Percentiles rank a stretch among this genome's conserved stretches.
Conservation (phyloP, 306 rosid species). For the Leucaena leucocephala region DNA sequence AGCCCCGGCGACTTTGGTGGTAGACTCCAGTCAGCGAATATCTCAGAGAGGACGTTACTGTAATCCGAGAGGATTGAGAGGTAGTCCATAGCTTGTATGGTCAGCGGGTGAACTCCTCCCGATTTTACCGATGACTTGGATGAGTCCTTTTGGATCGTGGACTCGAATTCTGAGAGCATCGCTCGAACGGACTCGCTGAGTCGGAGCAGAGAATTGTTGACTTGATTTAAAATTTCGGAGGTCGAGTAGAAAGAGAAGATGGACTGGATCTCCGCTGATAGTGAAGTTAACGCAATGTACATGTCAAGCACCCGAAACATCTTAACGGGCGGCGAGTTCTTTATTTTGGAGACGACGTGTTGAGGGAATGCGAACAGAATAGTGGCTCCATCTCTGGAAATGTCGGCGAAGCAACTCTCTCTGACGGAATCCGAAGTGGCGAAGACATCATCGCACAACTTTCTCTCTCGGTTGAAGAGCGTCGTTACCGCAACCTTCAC, state of each 20-base stretch:
- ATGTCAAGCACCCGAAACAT: constrained; percentile 69
- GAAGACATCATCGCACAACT: constrained; percentile 74
- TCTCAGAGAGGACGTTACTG: constrained; percentile 50
- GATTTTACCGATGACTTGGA: constrained; percentile 38
- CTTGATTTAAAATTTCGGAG: constrained; percentile 44
- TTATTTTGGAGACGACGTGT: constrained; percentile 46
- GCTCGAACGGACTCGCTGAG: constrained; percentile 47
- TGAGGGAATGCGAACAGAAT: constrained; percentile 69
- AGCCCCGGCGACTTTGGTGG: constrained; percentile 36
- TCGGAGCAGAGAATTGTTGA: constrained; percentile 39
- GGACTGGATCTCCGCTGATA: constrained; percentile 64
- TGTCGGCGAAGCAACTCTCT: constrained; percentile 67
- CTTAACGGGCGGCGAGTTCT: constrained; percentile 53
- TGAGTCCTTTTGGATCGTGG: constrained; percentile 52
- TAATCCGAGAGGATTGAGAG: constrained; percentile 66
- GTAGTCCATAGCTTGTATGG: constrained; percentile 47
- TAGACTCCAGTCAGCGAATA: constrained; percentile 49
- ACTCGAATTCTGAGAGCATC: constrained; percentile 51
- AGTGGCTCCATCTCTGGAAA: constrained; percentile 62
- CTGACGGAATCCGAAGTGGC: constrained; percentile 50
- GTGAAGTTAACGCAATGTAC: constrained; percentile 45
- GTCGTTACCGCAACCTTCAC: constrained; percentile 49
- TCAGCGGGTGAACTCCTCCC: constrained; percentile 57
- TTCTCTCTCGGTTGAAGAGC: constrained; percentile 70
- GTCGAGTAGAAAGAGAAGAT: constrained; percentile 59